Percentiles rank a stretch among this genome's conserved stretches.
These are phyloP conservation scores for Ophiocordyceps camponoti-floridani DNA, from an alignment of 2,329 filamentous ascomycete species.

Conservation along the genomic window DNA sequence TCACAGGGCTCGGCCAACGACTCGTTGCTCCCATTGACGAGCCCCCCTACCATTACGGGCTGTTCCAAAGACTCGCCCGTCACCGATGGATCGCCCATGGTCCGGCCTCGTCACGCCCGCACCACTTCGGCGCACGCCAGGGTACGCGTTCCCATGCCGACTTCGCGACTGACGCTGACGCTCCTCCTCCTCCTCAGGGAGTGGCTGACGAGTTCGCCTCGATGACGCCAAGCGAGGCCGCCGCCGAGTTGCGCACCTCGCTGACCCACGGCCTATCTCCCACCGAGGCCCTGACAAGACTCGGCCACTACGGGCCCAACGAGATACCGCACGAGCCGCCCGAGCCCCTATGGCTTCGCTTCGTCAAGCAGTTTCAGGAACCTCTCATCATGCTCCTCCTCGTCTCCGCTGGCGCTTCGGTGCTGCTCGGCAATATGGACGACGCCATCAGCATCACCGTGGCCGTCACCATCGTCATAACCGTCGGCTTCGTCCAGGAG, in stretches of 20 bases:
- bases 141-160: constrained; percentile 14
- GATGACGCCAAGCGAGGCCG: constrained; percentile 63
- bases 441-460: constrained; percentile 92
- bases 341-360: constrained; percentile 87
- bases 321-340: constrained; percentile 88
- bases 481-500: constrained; percentile 91
- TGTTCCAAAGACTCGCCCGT: constrained; percentile 9
- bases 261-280: constrained; percentile 64
- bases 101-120: constrained; percentile 20
- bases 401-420: constrained; percentile 70
- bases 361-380: constrained; percentile 92
- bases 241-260: constrained; percentile 64
- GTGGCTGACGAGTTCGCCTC: constrained; percentile 43
- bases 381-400: constrained; percentile 86
- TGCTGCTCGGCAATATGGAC: constrained; percentile 83
- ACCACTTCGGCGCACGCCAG: constrained; percentile 38
- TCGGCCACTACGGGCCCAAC: constrained; percentile 73
- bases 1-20: constrained; percentile 13
- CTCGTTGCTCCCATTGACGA: constrained; percentile 16
- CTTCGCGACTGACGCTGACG: background rate
- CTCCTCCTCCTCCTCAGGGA: constrained; percentile 15
- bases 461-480: constrained; percentile 91
- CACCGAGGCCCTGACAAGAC: constrained; percentile 60
- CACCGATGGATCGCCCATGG: constrained; percentile 8
- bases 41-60: constrained; percentile 15